A percentile compares a stretch with the other conserved stretches of the same genome.
phyloP scores from a whole-genome alignment of 257 asterid species.

The Nicotiana tomentosiformis region DNA sequence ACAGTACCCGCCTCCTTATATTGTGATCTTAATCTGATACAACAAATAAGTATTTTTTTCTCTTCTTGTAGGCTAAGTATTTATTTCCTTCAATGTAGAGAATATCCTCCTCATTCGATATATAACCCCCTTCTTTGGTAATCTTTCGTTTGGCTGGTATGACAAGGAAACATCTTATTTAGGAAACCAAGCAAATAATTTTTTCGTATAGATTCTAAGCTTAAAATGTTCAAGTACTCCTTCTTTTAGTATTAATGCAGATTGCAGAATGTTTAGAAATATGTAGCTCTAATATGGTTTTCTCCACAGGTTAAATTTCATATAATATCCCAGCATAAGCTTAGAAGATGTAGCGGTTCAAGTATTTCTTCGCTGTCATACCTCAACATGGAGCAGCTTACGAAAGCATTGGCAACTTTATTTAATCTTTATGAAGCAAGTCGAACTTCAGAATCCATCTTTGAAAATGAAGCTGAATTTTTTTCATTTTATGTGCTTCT shows the following conservation, averaged over 20 bases:
- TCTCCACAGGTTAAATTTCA: constrained; percentile 77
- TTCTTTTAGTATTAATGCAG: background rate
- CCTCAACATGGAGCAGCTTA: constrained; percentile 90
- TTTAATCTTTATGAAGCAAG: constrained; percentile 58
- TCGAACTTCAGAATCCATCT: constrained; percentile 36
- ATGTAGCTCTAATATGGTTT: constrained; percentile 6
- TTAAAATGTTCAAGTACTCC: background rate
- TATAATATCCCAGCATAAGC: constrained; percentile 65
- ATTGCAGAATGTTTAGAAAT: background rate
- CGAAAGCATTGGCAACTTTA: constrained; percentile 57
- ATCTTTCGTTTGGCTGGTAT: background rate
- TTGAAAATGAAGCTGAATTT: constrained; percentile 68
- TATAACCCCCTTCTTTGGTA: background rate
- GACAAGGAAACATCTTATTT: background rate
- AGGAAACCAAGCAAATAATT: background rate
- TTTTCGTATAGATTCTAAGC: background rate
- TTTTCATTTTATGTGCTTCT: constrained; percentile 76
- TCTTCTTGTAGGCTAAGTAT: background rate
- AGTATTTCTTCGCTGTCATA: constrained; percentile 46
- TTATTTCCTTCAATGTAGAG: background rate
- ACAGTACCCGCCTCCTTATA: background rate
- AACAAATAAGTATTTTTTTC: background rate
- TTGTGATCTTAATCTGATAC: background rate
- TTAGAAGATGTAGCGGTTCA: constrained; percentile 43
- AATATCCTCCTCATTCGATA: background rate